Conservation (phyloP, 352 stramenopile species). For the Pythium grandisporangium region DNA sequence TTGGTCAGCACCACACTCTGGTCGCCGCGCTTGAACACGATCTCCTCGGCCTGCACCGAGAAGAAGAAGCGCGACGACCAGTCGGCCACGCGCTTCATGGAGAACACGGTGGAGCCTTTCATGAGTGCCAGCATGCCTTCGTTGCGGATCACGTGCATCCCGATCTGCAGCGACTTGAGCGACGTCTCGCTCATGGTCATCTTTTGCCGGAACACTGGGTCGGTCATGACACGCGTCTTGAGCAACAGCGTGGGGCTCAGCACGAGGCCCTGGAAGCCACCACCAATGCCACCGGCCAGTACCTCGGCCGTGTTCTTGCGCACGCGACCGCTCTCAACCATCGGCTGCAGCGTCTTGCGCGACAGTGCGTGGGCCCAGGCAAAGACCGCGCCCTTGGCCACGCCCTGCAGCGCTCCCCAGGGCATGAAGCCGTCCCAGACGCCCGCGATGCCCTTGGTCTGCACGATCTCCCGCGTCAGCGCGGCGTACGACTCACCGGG, state of each 20-base stretch:
- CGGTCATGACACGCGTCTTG: constrained; percentile 94
- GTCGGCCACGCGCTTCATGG: constrained; percentile 88
- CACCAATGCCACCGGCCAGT: constrained; percentile 81
- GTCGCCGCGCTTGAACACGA: constrained; percentile 66
- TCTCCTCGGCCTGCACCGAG: constrained; percentile 75
- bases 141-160: constrained; percentile 85
- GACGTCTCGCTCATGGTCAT: constrained; percentile 84
- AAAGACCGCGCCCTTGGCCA: constrained; percentile 90
- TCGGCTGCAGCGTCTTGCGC: constrained; percentile 35
- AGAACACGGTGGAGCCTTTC: constrained; percentile 90
- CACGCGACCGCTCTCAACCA: constrained; percentile 48
- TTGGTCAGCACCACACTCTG: constrained; percentile 49
- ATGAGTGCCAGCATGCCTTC: constrained; percentile 85
- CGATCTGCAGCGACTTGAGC: constrained; percentile 70
- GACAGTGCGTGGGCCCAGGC: constrained; percentile 81
- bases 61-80: constrained; percentile 92
- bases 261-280: constrained; percentile 90
- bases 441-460: constrained; percentile 81
- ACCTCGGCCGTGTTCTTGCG: constrained; percentile 57
- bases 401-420: constrained; percentile 85
- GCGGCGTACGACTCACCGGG: constrained; percentile 70
- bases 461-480: constrained; percentile 79
- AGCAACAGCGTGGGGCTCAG: constrained; percentile 89
- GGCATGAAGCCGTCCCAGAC: constrained; percentile 93
- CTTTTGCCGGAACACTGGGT: constrained; percentile 87